Evolutionary conservation across 768 basidiomycete species (phyloP).

Genomic region (Xerocomus brunneocitrinus): DNA sequence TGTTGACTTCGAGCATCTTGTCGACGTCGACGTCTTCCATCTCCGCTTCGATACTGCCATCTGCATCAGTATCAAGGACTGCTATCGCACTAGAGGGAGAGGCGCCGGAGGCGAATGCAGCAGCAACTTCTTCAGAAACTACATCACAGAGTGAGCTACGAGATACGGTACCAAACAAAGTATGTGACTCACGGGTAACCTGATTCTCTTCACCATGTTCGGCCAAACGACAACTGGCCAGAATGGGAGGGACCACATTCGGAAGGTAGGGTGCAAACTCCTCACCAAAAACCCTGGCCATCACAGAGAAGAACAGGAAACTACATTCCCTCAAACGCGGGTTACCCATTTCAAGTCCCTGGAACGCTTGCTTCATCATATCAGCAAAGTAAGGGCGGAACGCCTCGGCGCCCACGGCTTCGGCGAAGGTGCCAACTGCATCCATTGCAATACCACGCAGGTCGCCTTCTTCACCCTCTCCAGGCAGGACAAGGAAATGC

Average conservation of each 20-base stretch:
- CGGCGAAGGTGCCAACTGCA: constrained; percentile 97
- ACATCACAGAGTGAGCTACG: constrained; percentile 3
- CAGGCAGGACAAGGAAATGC: constrained; percentile 80
- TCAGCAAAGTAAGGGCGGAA: constrained; percentile 96
- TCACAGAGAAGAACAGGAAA: constrained; percentile 97
- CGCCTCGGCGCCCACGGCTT: constrained; percentile 89
- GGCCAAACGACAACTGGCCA: constrained; percentile 75
- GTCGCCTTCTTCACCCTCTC: constrained; percentile 89
- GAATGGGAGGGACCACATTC: constrained; percentile 79
- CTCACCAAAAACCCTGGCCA: constrained; percentile 94
- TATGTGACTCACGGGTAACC: constrained; percentile 37
- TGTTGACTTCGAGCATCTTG: constrained; percentile 88
- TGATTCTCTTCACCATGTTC: constrained; percentile 66
- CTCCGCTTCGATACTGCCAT: constrained; percentile 57
- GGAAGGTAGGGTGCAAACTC: constrained; percentile 89
- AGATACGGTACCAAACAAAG: background rate
- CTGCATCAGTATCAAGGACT: constrained; percentile 49
- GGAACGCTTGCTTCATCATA: constrained; percentile 93
- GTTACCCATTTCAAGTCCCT: constrained; percentile 81
- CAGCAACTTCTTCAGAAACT: constrained; percentile 52
- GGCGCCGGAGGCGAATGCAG: constrained; percentile 68
- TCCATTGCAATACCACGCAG: constrained; percentile 98
- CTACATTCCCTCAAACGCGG: constrained; percentile 89
- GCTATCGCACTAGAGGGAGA: constrained; percentile 68
- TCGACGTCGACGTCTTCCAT: constrained; percentile 79